Base-by-base conservation (phyloP, 805 yeast genomes). In the Metschnikowia proteae region DNA sequence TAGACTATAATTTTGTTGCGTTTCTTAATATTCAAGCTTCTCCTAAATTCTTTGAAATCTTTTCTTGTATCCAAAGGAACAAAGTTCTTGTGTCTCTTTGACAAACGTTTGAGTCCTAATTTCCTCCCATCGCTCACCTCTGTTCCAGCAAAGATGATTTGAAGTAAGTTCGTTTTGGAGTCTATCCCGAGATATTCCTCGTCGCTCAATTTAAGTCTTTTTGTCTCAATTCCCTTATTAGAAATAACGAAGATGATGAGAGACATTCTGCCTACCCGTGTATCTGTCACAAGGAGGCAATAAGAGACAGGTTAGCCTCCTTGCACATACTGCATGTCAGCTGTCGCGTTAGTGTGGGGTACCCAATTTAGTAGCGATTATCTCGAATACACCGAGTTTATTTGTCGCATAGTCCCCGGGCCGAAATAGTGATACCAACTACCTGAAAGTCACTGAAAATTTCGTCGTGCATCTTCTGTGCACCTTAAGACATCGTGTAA, bases 11-110 rank as follows among this genome's bases (percentile, higher is more conserved):
- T 60, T 53, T 70, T 71, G 43, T 76, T 58, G 49, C 68, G 71
- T 49, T 66, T 71, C 56, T 78, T 78, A 17, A 79, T 82, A 47
- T 68, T 63, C 53, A 80, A 66, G 41, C 82, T 74, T 53, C 82
- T 67, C 37, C 62, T 60, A 48, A 80, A 65, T 25, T 70, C 60
- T 42, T 62, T 65, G 58, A 73, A 79, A 49, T 79, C 83, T 3
- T 65, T 63, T 3, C 37, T 53, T 3, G 66, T 46, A 13, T 63
- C 71, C 51, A 80, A 67, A 3, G 61, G 50, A 9, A 78, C 74
- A 52, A 67, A 79, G 7, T 61, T 56, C 36, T 66, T 68, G 35
- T 64, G 64, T 54, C 73, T 78, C 60, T 75, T 78, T n/a, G 81
- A 76, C 52, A 73, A 77, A 52, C 84, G 68, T 38, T 48, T 52